These are phyloP conservation scores for Alternaria sp. DNA, from an alignment of 2,329 filamentous ascomycete genomes.

Conservation along the genomic window DNA sequence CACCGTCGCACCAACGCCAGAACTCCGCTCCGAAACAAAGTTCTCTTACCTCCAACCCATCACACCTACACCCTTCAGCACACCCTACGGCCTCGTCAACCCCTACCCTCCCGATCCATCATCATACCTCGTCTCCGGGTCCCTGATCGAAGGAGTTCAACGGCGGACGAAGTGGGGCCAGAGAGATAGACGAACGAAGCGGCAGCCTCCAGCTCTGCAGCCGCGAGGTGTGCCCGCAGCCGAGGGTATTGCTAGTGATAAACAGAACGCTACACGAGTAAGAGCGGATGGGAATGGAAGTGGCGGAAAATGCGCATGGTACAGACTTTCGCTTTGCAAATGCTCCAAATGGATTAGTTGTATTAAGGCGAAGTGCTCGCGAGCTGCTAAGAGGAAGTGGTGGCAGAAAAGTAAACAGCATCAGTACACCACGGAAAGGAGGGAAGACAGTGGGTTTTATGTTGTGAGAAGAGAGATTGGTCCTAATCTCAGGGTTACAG, in stretches of 20 bases:
- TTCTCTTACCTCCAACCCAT: conserved; percentile 66
- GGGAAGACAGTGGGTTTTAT: neutral
- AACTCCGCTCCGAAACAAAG: conserved; percentile 77
- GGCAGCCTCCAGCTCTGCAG: neutral
- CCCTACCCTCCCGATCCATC: neutral
- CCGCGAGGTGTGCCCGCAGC: neutral
- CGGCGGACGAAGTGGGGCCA: conserved; percentile 1
- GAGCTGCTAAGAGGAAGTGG: neutral
- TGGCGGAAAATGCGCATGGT: neutral
- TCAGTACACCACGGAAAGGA: neutral
- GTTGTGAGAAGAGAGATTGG: neutral
- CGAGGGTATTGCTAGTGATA: neutral
- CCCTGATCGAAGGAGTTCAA: neutral
- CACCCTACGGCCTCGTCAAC: conserved; percentile 56
- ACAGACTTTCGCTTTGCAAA: neutral
- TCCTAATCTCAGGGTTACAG: neutral
- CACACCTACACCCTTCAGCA: conserved; percentile 74
- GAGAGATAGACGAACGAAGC: neutral
- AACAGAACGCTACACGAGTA: rapidly evolving
- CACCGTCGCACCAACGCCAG: conserved; percentile 34
- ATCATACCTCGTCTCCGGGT: neutral
- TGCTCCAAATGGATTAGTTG: neutral
- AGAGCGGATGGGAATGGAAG: neutral
- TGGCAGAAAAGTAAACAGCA: neutral
- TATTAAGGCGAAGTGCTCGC: neutral